Evolutionary conservation across 768 basidiomycete genomes (phyloP), one percentile per base, ranked within the genome.

Genomic region (Mycena kentingensis): DNA sequence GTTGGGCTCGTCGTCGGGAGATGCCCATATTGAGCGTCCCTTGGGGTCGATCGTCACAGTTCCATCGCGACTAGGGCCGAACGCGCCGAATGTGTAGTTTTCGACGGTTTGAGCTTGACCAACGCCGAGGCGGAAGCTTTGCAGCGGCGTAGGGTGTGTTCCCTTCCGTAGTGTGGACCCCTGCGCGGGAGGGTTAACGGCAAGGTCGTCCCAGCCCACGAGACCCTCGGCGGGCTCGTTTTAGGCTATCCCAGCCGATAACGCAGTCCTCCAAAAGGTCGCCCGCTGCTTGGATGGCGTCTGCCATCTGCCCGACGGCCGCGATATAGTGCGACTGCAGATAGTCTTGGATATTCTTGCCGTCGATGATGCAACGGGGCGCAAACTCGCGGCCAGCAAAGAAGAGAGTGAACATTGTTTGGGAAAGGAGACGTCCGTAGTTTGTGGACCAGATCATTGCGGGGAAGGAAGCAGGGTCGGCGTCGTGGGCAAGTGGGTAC

Each of bases 391-490:
- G 79, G 1, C 94, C 94, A 19, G 88, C 93, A 66, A 90, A 98
- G 78, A 98, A 98, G 57, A 99, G 80, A 6, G 96, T 93, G 74
- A 96, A 96, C 47, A 97, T 66, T 11, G 93, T 96, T 65, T 93
- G 90, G 18, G 85, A 84, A 45, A 88, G 82, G 25, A 98, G 84
- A 16, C 89, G 90, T 35, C 89, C 84, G 65, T 98, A 98, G 66
- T 98, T 98, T 22, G 96, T 98, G 6, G 86, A 84, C 97, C 97
- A 99, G 55, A 93, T 82, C 97, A 99, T 99, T 42, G 88, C 84
- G 5, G 97, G 96, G 55, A 93, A 78, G 0, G 80, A 66, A 2
- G 82, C 77, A 0, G 96, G 94, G 58, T 88, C 77, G 4, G 91
- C 79, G 0, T 69, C 63, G 38, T 78, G 76, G 0, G 85, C 70